These are phyloP conservation scores for Pyrenopolyporus hunteri DNA, from an alignment of 495 filamentous ascomycete species.

Conservation along the genomic window DNA sequence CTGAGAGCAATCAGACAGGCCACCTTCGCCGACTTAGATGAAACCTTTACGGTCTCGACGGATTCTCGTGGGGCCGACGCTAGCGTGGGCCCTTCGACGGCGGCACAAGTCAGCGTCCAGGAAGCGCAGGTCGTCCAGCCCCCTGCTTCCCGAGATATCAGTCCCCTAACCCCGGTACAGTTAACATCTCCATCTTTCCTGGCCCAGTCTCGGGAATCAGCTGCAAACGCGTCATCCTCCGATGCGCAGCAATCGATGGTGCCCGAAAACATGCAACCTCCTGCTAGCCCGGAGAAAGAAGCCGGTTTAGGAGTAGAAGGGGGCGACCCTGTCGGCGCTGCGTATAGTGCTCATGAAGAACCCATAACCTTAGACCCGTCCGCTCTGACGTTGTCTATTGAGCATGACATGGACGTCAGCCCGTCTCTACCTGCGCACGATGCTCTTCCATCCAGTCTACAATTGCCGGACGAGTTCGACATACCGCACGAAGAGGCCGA, in stretches of 20 bases:
- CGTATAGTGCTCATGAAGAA: slow-evolving; percentile 21
- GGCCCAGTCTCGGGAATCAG: not conserved
- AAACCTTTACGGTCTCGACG: not conserved
- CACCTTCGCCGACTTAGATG: slow-evolving; percentile 18
- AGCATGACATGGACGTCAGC: slow-evolving; percentile 36
- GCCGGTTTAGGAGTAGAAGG: slow-evolving; percentile 8
- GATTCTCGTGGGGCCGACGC: not conserved
- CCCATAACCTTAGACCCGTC: slow-evolving; percentile 49
- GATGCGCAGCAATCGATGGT: slow-evolving; percentile 16
- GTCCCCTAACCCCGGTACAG: slow-evolving; percentile 10
- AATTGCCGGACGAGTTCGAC: slow-evolving; percentile 11
- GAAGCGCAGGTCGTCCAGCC: slow-evolving; percentile 2
- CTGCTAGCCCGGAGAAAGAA: slow-evolving; percentile 10
- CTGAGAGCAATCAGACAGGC: slow-evolving; percentile 31
- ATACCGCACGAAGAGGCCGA: slow-evolving; percentile 29
- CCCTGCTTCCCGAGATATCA: not conserved
- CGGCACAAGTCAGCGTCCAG: slow-evolving; percentile 4
- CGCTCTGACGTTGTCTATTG: slow-evolving; percentile 44
- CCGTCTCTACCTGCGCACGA: slow-evolving; percentile 32
- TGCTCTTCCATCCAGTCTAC: slow-evolving; percentile 24
- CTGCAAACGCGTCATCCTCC: not conserved
- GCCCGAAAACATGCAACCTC: slow-evolving; percentile 8
- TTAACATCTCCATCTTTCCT: slow-evolving; percentile 16
- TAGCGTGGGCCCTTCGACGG: not conserved
- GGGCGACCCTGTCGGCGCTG: not conserved